phyloP scores from a whole-genome alignment of 768 basidiomycete genomes.

The Russula foetens region DNA sequence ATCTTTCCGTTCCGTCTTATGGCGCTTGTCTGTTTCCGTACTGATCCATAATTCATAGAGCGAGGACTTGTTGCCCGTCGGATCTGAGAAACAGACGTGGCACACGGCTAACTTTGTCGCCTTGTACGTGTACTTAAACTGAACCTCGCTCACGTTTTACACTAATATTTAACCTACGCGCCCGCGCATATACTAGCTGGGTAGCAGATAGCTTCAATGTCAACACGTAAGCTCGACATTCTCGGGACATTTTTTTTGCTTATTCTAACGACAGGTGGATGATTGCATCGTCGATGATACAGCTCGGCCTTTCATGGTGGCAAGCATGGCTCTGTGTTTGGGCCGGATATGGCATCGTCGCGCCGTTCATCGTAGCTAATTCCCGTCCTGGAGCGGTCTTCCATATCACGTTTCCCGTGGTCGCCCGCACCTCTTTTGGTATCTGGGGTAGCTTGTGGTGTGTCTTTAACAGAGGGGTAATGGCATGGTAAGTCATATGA shows the following conservation, averaged over 20 bases:
- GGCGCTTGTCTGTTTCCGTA: neutral
- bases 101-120: conserved; percentile 54
- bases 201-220: conserved; percentile 75
- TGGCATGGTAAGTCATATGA: conserved; percentile 49
- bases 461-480: conserved; percentile 65
- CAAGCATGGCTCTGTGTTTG: conserved; percentile 79
- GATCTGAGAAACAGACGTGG: conserved; percentile 58
- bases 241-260: neutral
- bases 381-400: conserved; percentile 71
- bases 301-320: conserved; percentile 72
- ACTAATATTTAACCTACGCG: conserved; percentile 2
- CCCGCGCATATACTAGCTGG: conserved; percentile 41
- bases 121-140: conserved; percentile 37
- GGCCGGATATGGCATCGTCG: conserved; percentile 36
- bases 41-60: conserved; percentile 35
- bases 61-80: conserved; percentile 65
- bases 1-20: neutral
- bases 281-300: conserved; percentile 70
- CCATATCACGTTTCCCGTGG: conserved; percentile 72
- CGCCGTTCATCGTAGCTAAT: conserved; percentile 69
- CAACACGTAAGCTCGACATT: conserved; percentile 46
- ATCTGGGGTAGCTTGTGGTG: conserved; percentile 75
- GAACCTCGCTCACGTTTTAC: neutral
- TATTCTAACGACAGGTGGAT: conserved; percentile 46
- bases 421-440: conserved; percentile 69